Evolutionary conservation across 208 protist species (phyloP).

Genomic region (Trichomonas vaginalis): DNA sequence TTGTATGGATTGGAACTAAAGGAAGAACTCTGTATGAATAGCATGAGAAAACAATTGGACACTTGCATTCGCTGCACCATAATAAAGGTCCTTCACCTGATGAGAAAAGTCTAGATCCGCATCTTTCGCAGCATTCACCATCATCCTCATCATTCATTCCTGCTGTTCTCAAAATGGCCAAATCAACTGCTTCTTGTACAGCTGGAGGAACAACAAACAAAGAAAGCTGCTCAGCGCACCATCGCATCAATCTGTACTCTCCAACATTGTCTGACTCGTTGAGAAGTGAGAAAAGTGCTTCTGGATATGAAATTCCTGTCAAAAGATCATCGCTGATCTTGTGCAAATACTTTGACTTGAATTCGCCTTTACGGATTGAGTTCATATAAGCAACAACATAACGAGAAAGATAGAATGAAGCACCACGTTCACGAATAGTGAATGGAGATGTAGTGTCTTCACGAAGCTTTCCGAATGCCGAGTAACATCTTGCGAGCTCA

Average conservation of each 20-base stretch:
- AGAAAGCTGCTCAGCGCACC: background rate
- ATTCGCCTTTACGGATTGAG: background rate
- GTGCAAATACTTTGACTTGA: background rate
- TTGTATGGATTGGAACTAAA: background rate
- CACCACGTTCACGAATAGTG: background rate
- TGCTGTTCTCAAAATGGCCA: background rate
- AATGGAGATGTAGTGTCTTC: constrained; percentile 5
- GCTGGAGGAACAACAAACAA: background rate
- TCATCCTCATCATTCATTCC: constrained; percentile 14
- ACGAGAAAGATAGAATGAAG: background rate
- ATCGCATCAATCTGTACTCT: background rate
- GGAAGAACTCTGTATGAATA: background rate
- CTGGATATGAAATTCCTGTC: background rate
- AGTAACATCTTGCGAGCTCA: background rate
- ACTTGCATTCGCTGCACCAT: background rate
- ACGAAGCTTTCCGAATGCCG: background rate
- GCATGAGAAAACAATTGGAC: background rate
- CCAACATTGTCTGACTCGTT: background rate
- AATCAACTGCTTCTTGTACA: constrained; percentile 6
- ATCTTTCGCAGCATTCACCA: background rate
- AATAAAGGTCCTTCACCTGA: background rate
- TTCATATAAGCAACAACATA: background rate
- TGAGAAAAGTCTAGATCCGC: background rate
- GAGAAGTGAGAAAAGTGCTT: background rate
- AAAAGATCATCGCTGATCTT: background rate